Evolutionary conservation across 2,329 filamentous ascomycete genomes (phyloP), one percentile per base, ranked within the genome.

Genomic region (Stagonosporopsis rhizophila): DNA sequence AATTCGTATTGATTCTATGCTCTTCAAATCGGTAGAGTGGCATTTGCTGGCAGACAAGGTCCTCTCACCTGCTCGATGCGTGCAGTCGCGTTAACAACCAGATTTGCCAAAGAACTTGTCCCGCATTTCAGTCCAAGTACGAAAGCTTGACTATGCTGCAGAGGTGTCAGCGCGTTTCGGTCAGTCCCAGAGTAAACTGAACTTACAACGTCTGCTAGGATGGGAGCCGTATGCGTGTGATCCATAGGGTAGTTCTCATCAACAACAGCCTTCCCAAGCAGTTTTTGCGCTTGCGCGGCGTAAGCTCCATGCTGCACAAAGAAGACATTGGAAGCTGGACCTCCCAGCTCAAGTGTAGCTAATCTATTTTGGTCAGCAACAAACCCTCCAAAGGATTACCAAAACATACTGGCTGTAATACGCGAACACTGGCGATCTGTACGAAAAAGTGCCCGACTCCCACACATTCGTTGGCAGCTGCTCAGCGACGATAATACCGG

Each of bases 381-480:
- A 3, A 28, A 0, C 19, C 4, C 5, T 15, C 1, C 1, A 11
- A 19, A 15, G n/a, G 23, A 7, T 6, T 8, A 39, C 15, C 7
- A 30, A 40, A 38, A 56, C 30, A 32, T 17, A 56, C 53, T 46
- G 35, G 42, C 55, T 54, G 45, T 69, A 69, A 27, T 61, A 65
- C n/a, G 83, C 82, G 62, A 87, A 88, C 8, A 84, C 78, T 15
- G 77, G 75, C 0, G 82, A 75, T 0, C 62, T 67, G 61, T 80
- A 81, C 8, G 68, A 58, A 62, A 79, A 87, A 0, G 64, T 74
- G 2, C 85, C 85, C 0, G 73, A 78, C 64, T 86, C 83, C 80
- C 83, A 87, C 6, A 81, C 78, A 67, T 87, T 87, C 60, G 86
- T 83, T 0, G 86, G 84, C 0, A 85, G 87, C 51, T 83, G 79